Evolutionary conservation across 352 stramenopile species (phyloP).

Genomic region (Phytophthora hibernalis): DNA sequence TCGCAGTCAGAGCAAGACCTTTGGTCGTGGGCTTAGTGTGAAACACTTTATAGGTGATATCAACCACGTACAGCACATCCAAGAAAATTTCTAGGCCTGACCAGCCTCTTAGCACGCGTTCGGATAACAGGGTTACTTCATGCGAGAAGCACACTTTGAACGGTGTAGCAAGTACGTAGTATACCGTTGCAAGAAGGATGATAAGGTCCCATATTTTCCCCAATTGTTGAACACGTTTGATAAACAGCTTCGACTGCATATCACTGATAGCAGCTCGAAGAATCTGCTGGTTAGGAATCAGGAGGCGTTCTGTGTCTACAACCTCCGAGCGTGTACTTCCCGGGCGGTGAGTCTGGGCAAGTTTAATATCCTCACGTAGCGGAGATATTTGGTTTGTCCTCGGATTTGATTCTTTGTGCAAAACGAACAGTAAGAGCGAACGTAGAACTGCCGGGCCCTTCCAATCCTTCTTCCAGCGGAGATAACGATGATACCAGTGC

Average conservation of each 20-base stretch:
- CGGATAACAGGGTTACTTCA: slow-evolving; percentile 37
- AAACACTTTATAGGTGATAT: slow-evolving; percentile 38
- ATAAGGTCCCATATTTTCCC: slow-evolving; percentile 54
- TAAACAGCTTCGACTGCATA: slow-evolving; percentile 37
- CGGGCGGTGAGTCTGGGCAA: not conserved
- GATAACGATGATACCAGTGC: slow-evolving; percentile 48
- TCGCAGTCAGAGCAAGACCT: not conserved
- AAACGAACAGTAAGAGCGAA: not conserved
- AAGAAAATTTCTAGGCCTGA: slow-evolving; percentile 51
- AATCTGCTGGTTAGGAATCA: slow-evolving; percentile 14
- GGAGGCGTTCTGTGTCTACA: not conserved
- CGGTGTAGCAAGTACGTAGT: slow-evolving; percentile 42
- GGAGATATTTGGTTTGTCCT: slow-evolving; percentile 8
- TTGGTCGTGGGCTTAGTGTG: not conserved
- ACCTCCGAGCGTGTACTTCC: not conserved
- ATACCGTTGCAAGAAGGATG: slow-evolving; percentile 49
- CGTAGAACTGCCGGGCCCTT: not conserved
- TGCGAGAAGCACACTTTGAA: slow-evolving; percentile 63
- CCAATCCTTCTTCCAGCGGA: slow-evolving; percentile 30
- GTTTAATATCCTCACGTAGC: slow-evolving; percentile 1
- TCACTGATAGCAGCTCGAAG: slow-evolving; percentile 9
- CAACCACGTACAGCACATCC: slow-evolving; percentile 46
- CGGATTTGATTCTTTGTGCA: not conserved
- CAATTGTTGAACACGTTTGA: slow-evolving; percentile 39
- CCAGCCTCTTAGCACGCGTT: slow-evolving; percentile 37